Conservation (phyloP, 2,329 filamentous ascomycete genomes). For the Apiospora hydei region DNA sequence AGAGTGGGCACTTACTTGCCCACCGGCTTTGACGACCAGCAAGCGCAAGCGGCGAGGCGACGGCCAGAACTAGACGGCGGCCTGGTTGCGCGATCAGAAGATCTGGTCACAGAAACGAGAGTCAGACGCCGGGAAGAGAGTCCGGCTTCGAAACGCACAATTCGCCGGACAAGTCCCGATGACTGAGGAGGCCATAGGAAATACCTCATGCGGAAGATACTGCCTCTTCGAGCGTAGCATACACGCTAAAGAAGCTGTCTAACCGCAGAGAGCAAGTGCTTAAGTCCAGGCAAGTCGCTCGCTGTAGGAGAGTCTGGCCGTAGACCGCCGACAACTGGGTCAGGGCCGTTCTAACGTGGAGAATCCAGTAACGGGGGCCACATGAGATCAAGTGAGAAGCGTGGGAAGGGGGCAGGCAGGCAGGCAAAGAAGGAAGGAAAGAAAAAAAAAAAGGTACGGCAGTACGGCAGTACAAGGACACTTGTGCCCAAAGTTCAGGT, state of each 20-base stretch:
- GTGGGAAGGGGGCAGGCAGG: neutral
- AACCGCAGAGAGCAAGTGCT: neutral
- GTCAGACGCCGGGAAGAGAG: constrained; percentile 23
- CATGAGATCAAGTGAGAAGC: constrained; percentile 13
- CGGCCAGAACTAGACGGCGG: constrained; percentile 6
- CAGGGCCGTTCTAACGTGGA: constrained; percentile 25
- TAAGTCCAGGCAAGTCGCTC: constrained; percentile 7
- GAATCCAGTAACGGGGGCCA: constrained; percentile 22
- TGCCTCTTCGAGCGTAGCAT: neutral
- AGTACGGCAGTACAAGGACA: constrained; percentile 13
- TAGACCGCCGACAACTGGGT: constrained; percentile 22
- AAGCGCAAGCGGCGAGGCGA: constrained; percentile 20
- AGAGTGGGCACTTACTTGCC: constrained; percentile 22
- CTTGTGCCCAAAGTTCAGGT: constrained; percentile 19
- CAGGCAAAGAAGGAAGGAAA: neutral
- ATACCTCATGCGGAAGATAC: constrained; percentile 19
- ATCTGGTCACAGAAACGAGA: constrained; percentile 24
- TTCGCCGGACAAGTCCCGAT: constrained; percentile 19
- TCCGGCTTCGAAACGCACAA: constrained; percentile 23
- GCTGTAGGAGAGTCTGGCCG: constrained; percentile 19
- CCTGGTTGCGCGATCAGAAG: constrained; percentile 25
- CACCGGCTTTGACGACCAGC: constrained; percentile 13
- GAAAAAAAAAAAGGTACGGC: constrained; percentile 1
- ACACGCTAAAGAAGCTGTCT: neutral
- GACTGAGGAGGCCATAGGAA: neutral